Base-by-base conservation (phyloP, 2,329 filamentous ascomycete species). In the Cercospora zeina region DNA sequence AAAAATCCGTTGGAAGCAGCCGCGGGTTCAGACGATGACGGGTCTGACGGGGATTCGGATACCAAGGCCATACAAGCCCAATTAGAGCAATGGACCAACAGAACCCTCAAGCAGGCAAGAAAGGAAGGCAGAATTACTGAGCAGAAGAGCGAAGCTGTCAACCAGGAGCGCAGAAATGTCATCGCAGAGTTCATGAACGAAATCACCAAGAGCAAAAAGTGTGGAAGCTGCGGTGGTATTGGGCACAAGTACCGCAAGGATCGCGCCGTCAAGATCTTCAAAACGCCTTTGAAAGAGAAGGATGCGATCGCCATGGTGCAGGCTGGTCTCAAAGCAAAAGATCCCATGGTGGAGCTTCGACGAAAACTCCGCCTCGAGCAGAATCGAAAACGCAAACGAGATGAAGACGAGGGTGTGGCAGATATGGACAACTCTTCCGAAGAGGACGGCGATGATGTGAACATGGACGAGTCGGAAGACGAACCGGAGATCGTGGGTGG, bases 261-360 rank as follows among this genome's bases (percentile, higher is more conserved):
- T 71, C 85, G 89, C 47, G 95, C 87, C 71, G 89, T 93, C 73
- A 99, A 97, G 77, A 92, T 99, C 58, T 99, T 97, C 76, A 88
- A 93, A 73, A 95, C 90, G 73, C 81, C 89, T 1, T 79, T 97
- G 61, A 85, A 83, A 51, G 77, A 83, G 51, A 96, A 96, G 75
- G 87, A 95, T 36, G 86, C 87, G 73, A 83, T 86, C 45, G 87
- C 88, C 65, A 96, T 96, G 89, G 83, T 87, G 2, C 86, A 89
- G 68, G 76, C 77, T 53, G 83, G 86, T 59, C 85, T 92, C 73
- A 88, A 87, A 69, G 81, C 85, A 36, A 82, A 83, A 56, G 90
- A 95, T 72, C 88, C 90, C 3, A 81, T 96, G 69, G 76, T 89
- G 11, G 79, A 88, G 62, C 77, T 86, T 51, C 73, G 77, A 67